Conservation (phyloP, 495 filamentous ascomycete species). For the Polyplosphaeria fusca region DNA sequence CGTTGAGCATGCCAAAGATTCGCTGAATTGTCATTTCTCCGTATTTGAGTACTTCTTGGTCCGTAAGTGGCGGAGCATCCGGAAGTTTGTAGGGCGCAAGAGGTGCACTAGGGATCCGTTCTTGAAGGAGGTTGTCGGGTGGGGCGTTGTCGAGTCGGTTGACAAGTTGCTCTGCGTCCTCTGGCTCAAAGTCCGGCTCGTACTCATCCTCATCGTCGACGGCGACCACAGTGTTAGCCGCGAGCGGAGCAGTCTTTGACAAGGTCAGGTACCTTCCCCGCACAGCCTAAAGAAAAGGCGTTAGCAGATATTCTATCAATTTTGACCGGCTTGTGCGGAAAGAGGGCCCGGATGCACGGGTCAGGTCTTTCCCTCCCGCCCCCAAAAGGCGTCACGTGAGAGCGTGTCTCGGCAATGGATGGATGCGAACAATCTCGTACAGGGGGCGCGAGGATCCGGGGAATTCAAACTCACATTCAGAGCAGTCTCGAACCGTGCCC, state of each 20-base stretch:
- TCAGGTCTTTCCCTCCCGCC: too few relatives aligned
- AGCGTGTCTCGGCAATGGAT: too few relatives aligned
- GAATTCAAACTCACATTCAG: constrained; percentile 47
- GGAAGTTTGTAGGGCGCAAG: constrained; percentile 73
- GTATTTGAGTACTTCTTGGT: constrained; percentile 63
- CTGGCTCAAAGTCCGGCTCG: constrained; percentile 76
- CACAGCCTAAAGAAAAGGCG: constrained; percentile 40
- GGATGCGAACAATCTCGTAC: too few relatives aligned
- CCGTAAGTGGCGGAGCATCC: constrained; percentile 67
- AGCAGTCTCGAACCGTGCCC: constrained; percentile 61
- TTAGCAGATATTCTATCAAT: too few relatives aligned
- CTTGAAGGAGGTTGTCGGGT: constrained; percentile 45
- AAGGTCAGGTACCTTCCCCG: constrained; percentile 49
- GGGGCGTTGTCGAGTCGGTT: constrained; percentile 67
- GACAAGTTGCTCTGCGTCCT: constrained; percentile 67
- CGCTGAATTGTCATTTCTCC: constrained; percentile 67
- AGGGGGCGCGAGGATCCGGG: not conserved
- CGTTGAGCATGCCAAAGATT: constrained; percentile 71
- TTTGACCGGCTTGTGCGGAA: too few relatives aligned
- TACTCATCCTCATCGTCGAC: constrained; percentile 82
- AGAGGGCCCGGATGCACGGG: too few relatives aligned
- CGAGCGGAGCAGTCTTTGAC: constrained; percentile 41
- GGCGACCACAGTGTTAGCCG: constrained; percentile 50
- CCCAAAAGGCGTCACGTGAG: constrained; percentile 17
- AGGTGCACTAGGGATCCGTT: constrained; percentile 52